These are phyloP conservation scores for Tricladium varicosporioides DNA, from an alignment of 2,329 filamentous ascomycete genomes.

Conservation along the genomic window DNA sequence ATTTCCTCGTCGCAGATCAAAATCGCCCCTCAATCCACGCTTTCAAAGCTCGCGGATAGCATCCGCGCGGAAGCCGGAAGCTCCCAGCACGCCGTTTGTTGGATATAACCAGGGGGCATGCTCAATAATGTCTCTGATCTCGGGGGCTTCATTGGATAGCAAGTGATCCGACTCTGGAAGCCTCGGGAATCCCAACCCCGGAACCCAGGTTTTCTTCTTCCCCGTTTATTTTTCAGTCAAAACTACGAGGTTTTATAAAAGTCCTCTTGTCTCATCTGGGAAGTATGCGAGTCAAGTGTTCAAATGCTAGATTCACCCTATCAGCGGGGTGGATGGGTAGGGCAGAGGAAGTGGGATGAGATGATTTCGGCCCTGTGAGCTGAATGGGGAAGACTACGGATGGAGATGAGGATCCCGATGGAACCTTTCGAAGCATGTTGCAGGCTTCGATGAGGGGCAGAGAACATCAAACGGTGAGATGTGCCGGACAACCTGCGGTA, in stretches of 20 bases:
- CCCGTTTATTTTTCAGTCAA: background rate
- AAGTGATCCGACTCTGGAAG: background rate
- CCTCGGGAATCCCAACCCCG: background rate
- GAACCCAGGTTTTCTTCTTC: background rate
- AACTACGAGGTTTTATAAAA: background rate
- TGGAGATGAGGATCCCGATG: slow-evolving; percentile 4
- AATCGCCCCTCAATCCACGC: background rate
- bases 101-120: background rate
- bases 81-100: background rate
- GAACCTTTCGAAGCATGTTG: slow-evolving; percentile 19
- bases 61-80: background rate
- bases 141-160: background rate
- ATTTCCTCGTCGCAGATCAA: slow-evolving; percentile 1
- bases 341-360: slow-evolving; percentile 3
- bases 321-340: background rate
- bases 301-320: background rate
- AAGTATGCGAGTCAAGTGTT: slow-evolving; percentile 2
- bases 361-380: slow-evolving; percentile 6
- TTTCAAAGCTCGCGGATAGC: slow-evolving; percentile 1
- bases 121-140: background rate
- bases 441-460: slow-evolving; percentile 23
- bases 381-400: slow-evolving; percentile 1
- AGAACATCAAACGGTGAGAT: slow-evolving; percentile 9
- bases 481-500: slow-evolving; percentile 1
- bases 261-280: slow-evolving; percentile 2